These are phyloP conservation scores for Ottelia alismoides DNA, from an alignment of 106 monocot genomes.

Conservation along the genomic window DNA sequence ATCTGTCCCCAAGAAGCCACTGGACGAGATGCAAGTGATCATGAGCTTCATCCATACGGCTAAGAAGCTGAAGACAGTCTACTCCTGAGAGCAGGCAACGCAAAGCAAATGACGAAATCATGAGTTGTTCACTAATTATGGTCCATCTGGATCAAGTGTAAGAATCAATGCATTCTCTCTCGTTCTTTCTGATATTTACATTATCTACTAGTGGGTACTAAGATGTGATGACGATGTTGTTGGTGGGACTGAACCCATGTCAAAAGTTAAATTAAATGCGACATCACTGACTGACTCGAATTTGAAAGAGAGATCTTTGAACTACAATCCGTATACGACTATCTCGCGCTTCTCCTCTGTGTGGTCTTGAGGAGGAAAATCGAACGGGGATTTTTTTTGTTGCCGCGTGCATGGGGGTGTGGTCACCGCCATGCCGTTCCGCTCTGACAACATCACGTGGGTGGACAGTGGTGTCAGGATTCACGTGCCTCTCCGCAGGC, in stretches of 20 bases:
- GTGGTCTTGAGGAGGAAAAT: background rate
- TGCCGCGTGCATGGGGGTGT: background rate
- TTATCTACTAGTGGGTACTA: too few species aligned
- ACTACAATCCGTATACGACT: background rate
- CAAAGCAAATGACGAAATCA: too few species aligned
- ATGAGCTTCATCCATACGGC: slow-evolving; percentile 41
- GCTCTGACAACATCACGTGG: background rate
- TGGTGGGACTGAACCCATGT: too few species aligned
- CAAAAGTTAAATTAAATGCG: too few species aligned
- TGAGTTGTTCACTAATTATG: too few species aligned
- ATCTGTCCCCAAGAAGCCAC: slow-evolving; percentile 27
- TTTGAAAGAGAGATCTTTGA: background rate
- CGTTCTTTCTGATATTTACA: too few species aligned
- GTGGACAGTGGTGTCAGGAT: background rate
- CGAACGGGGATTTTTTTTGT: background rate
- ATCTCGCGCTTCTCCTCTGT: background rate
- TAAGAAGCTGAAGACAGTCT: slow-evolving; percentile 36
- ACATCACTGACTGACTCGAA: too few species aligned
- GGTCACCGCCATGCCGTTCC: background rate
- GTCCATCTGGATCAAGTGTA: too few species aligned
- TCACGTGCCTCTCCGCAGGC: background rate
- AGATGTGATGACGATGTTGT: too few species aligned
- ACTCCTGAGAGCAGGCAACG: background rate
- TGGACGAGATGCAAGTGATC: slow-evolving; percentile 88
- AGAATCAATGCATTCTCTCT: too few species aligned